Evolutionary conservation across 495 filamentous ascomycete genomes (phyloP).

Genomic region (Penicillium lividum): DNA sequence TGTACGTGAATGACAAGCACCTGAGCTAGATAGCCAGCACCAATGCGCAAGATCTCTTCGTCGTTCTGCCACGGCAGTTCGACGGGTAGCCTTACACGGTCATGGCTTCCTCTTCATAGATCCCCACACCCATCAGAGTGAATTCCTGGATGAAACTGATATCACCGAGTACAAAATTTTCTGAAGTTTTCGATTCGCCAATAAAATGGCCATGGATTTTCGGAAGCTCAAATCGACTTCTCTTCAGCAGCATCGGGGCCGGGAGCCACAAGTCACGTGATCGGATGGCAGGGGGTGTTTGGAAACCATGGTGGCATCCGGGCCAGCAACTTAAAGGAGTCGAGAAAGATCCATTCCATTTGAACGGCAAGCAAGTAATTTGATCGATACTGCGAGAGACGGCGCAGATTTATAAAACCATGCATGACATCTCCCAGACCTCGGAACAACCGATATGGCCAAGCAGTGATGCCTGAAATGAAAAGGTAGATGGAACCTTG

Average conservation of each 20-base stretch:
- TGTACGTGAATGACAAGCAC: too few species aligned
- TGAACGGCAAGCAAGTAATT: not conserved
- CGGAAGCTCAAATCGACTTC: constrained; percentile 4
- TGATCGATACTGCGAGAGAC: not conserved
- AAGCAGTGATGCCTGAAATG: too few species aligned
- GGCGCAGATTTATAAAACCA: too few species aligned
- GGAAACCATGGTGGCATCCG: not conserved
- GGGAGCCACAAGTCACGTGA: not conserved
- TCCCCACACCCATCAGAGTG: too few species aligned
- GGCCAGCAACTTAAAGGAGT: not conserved
- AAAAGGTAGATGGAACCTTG: too few species aligned
- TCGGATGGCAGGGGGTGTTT: not conserved
- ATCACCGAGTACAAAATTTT: not conserved
- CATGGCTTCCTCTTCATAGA: too few species aligned
- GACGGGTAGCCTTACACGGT: too few species aligned
- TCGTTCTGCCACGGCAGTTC: too few species aligned
- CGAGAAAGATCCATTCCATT: not conserved
- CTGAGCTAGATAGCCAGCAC: too few species aligned
- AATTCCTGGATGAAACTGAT: not conserved
- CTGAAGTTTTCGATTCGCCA: not conserved
- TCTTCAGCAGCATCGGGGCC: not conserved
- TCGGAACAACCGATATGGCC: not conserved
- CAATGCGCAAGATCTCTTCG: too few species aligned
- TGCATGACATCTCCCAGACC: too few species aligned
- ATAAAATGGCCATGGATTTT: constrained; percentile 4